Evolutionary conservation across 2,329 filamentous ascomycete species (phyloP).

Genomic region (Fusarium irregulare): DNA sequence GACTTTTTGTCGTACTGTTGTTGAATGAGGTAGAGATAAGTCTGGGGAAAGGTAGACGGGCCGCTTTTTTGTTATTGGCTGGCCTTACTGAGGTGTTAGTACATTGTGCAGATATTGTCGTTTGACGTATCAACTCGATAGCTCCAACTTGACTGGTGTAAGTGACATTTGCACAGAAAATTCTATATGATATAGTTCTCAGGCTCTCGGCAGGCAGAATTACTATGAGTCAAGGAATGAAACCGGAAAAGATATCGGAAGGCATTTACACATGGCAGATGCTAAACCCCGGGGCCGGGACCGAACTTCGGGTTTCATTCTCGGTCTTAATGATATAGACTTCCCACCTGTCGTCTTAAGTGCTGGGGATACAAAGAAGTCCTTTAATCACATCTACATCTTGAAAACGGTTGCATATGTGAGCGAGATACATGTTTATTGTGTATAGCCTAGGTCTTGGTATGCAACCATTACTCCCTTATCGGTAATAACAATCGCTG

Average conservation of each 20-base stretch:
- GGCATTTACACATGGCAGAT: not conserved
- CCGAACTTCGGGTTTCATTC: slow-evolving; percentile 22
- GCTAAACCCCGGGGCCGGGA: slow-evolving; percentile 1
- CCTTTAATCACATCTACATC: rapidly evolving
- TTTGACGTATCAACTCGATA: too few species aligned
- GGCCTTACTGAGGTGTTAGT: not conserved
- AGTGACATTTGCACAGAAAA: not conserved
- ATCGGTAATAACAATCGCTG: not conserved
- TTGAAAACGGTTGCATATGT: rapidly evolving
- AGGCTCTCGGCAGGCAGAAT: too few species aligned
- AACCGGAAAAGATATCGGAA: slow-evolving; percentile 7
- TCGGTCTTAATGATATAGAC: slow-evolving; percentile 4
- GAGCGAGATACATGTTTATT: too few species aligned
- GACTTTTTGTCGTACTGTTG: not conserved
- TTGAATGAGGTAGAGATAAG: not conserved
- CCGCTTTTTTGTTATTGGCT: slow-evolving; percentile 3
- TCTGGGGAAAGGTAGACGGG: not conserved
- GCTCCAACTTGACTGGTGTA: too few species aligned
- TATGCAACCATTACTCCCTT: not conserved
- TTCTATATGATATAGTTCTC: rapidly evolving
- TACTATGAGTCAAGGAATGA: not conserved
- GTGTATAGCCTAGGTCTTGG: not conserved
- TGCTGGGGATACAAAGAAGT: not conserved
- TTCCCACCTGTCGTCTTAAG: not conserved
- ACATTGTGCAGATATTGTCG: too few species aligned